Base-by-base conservation (phyloP, 2,329 filamentous ascomycete genomes). In the Penicillium decumbens region DNA sequence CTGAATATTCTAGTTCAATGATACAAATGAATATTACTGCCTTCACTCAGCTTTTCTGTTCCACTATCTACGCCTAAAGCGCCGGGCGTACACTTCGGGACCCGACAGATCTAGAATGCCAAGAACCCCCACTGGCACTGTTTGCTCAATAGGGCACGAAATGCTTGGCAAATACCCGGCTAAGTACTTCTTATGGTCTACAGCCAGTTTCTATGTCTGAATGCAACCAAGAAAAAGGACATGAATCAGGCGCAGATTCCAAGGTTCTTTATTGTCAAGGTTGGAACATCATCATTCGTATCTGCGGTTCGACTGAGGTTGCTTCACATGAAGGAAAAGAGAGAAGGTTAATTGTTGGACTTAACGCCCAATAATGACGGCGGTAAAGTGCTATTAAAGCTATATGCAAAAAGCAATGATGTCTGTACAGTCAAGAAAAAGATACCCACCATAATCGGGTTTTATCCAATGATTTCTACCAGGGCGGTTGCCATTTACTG, bases 401-500 rank as follows among this genome's bases (percentile, higher is more conserved):
- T 37, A 37, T 37, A 20, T 37, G 18, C 33, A 23, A 37, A 37
- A 37, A 20, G 33, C 33, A 37, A 20, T 37, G 15, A 2, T 20
- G 15, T 37, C 33, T 37, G 33, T 37, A 37, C 15, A 37, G 15
- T 37, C 15, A 23, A 37, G 18, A 12, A 37, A 20, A 37, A 12
- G 2, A 37, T 4, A 18, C 8, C 33, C 20, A 2, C 15, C 15
- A 18, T 5, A 33, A 9, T 13, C 9, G 15, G 9, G 8, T 20
- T 37, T 12, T 20, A 20, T 20, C 15, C 33, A 20, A 23, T 8
- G 2, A 18, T 12, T 20, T 9, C 4, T 2, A 9, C 6, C 23
- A 5, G 15, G 4, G 10, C 33, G 18, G 15, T 20, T 10, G 18
- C 3, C 8, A 10, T 42, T 54, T 55, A 68, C 43, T 64, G 46